Percentiles rank a stretch among this genome's conserved stretches.
Evolutionary conservation across 331 rosid species (phyloP).

Genomic region (Ulmus americana): DNA sequence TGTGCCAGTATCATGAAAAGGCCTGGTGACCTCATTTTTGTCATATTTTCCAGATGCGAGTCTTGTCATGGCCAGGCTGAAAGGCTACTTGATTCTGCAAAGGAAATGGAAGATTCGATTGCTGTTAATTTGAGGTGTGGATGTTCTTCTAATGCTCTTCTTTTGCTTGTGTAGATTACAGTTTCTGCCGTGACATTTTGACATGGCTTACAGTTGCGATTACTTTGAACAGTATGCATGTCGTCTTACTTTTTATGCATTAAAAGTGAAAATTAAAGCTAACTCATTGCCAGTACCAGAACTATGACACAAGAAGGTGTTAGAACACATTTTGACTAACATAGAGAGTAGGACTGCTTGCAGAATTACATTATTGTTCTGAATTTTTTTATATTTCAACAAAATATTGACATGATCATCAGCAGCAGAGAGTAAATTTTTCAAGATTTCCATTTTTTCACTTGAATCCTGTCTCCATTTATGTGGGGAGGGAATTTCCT

Average conservation of each 20-base stretch:
- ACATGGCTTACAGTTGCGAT: background rate
- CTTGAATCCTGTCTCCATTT: background rate
- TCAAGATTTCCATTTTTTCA: background rate
- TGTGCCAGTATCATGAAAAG: conserved; percentile 7
- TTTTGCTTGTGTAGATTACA: conserved; percentile 5
- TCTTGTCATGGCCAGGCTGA: conserved; percentile 99
- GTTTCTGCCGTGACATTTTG: background rate
- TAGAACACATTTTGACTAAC: background rate
- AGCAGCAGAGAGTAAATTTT: background rate
- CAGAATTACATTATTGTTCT: background rate
- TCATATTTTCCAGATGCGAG: conserved; percentile 67
- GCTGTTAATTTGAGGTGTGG: conserved; percentile 84
- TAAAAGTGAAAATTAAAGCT: background rate
- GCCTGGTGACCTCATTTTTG: conserved; percentile 23
- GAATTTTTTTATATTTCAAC: background rate
- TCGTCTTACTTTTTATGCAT: background rate
- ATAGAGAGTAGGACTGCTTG: background rate
- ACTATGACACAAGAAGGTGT: background rate
- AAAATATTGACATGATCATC: background rate
- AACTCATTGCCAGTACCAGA: background rate
- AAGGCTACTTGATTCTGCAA: conserved; percentile 96
- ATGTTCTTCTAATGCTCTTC: conserved; percentile 6
- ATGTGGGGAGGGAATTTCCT: background rate
- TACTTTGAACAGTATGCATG: background rate
- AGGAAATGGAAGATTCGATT: conserved; percentile 99